Evolutionary conservation across 768 basidiomycete genomes (phyloP).

Genomic region (Lactarius hengduanensis): DNA sequence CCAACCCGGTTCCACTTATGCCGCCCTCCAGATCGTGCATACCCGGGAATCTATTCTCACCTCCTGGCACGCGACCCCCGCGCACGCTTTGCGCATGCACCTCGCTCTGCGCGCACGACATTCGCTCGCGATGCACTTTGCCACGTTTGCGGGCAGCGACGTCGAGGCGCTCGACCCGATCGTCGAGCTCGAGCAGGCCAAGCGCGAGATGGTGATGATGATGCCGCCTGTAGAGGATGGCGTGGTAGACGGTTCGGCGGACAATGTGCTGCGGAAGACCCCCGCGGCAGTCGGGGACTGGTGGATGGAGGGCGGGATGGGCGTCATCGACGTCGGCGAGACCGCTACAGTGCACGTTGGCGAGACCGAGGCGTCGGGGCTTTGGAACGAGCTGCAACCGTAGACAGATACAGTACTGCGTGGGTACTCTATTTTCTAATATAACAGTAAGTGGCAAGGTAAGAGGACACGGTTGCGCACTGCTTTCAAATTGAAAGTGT

Average conservation of each 20-base stretch:
- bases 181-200: constrained; percentile 38
- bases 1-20: not conserved
- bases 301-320: constrained; percentile 38
- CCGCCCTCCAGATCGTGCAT: constrained; percentile 27
- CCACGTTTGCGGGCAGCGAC: constrained; percentile 44
- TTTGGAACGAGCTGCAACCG: too few relatives aligned
- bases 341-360: constrained; percentile 36
- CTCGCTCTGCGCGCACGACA: constrained; percentile 39
- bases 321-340: constrained; percentile 39
- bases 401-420: too few relatives aligned
- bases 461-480: too few relatives aligned
- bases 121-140: constrained; percentile 45
- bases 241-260: not conserved
- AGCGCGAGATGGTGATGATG: constrained; percentile 33
- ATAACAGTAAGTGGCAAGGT: too few relatives aligned
- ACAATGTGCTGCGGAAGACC: not conserved
- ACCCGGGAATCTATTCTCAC: constrained; percentile 31
- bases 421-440: too few relatives aligned
- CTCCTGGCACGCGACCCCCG: constrained; percentile 42
- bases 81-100: constrained; percentile 42
- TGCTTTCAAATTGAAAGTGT: too few relatives aligned
- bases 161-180: constrained; percentile 43
- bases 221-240: not conserved
- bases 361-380: not conserved
- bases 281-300: constrained; percentile 30